These are phyloP conservation scores for Gracilariopsis chorda DNA, from an alignment of 23 red algal genomes.

Conservation along the genomic window DNA sequence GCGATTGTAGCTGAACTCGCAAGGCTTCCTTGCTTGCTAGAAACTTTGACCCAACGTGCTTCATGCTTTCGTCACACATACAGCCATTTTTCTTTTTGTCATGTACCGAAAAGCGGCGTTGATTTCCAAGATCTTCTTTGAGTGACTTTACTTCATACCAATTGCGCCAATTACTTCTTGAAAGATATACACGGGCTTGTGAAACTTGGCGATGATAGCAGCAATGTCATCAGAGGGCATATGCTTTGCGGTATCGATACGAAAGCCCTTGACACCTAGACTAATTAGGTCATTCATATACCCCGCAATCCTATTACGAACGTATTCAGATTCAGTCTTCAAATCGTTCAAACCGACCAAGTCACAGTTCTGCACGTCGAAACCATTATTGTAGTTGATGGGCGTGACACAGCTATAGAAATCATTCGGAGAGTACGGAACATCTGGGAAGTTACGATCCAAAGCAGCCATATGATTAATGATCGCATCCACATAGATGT, in stretches of 20 bases:
- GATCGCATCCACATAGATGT: constrained; percentile 10
- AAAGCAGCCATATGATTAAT: constrained; percentile 27
- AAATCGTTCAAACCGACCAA: not conserved
- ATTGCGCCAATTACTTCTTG: constrained; percentile 9
- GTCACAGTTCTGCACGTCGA: constrained; percentile 14
- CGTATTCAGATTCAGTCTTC: constrained; percentile 21
- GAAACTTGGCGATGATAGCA: constrained; percentile 2
- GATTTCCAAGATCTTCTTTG: no score
- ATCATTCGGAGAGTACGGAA: not conserved
- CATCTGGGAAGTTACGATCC: not conserved
- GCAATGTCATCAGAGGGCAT: not conserved
- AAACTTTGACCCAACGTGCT: no score
- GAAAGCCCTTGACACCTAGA: not conserved
- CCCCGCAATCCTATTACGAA: not conserved
- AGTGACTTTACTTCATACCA: no score
- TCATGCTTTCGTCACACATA: no score
- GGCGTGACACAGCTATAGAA: not conserved
- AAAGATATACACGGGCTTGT: not conserved
- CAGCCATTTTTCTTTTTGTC: no score
- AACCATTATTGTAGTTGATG: constrained; percentile 1
- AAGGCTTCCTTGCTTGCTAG: no score
- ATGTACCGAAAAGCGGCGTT: no score
- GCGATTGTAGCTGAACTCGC: no score
- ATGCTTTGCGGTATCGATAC: constrained; percentile 21
- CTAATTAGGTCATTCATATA: constrained; percentile 22